Evolutionary conservation across 495 filamentous ascomycete species (phyloP), one percentile per base, ranked within the genome.

Genomic region (Neurospora sp.): DNA sequence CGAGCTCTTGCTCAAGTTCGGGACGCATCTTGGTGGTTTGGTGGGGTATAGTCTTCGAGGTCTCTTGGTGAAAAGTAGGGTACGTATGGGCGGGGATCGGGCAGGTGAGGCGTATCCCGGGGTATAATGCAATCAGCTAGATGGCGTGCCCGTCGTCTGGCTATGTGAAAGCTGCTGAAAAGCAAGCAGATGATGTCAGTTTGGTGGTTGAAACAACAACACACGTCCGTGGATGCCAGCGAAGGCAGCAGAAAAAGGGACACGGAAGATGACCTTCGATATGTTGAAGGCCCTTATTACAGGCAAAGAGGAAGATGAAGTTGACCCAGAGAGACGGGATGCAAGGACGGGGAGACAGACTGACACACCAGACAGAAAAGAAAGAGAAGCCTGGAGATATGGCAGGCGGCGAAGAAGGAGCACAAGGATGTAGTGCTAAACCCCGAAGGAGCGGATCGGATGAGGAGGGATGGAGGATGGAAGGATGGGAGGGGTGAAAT

Each of bases 1-100:
- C 90, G 80, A 98, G 91, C 85, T 99, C 96, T 82, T 99, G 96
- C 89, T 99, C 95, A 83, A 98, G 87, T 89, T 99, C 96, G 78
- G 96, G 96, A 84, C 92, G 93, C 96, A 99, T 99, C 66, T 79
- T 93, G 86, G 73, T 72, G 39, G 18, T 66, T 41, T 40, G 35
- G 11, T 54, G 70, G 11, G 40, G 46, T 46, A 49, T 37, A 20
- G 70, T n/a, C 14, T 54, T 18, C n/a, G 38, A 11, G 23, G 54
- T 31, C 38, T 60, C 31, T 9, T 70, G 49, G 37, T 66, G 37
- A 54, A 23, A 41, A 31, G 10, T n/a, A 39, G 16, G 62, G 44
- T 31, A 16, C 14, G 42, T 39, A 27, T 23, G 70, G 31, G 41
- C 54, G 54, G 54, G 54, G 54, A 35, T 66, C 27, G 23, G 54